Evolutionary conservation across 169 alveolate genomes (phyloP), one percentile per base, ranked within the genome.

Genomic region (Eimeria sp.): DNA sequence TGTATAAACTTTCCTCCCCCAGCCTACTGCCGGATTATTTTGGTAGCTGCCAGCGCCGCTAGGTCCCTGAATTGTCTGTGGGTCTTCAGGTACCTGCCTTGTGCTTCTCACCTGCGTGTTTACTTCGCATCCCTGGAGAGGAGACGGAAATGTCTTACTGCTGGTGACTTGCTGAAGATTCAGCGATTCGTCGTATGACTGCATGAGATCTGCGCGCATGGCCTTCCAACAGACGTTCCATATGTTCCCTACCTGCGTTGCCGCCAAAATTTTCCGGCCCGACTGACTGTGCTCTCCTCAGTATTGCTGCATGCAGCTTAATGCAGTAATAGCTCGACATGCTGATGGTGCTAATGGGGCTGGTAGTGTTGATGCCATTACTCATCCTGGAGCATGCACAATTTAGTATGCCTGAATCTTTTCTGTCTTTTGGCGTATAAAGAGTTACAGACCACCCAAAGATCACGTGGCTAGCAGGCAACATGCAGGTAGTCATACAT

Each of bases 81-180:
- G 58, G 73, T 30, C 47, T 18, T 13, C 11, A 86, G 92, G 80
- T 86, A 86, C 78, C 63, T 57, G 47, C 92, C 92, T 9, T 86
- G 65, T 13, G 34, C 4, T 34, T 58, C 80, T 40, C 80, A 86
- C 78, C 63, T 86, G 45, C 57, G 22, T 61, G 80, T 20, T 40
- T 57, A 30, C 75, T 47, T 86, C 27, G 58, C 25, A 11, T 9
- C 80, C 51, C 82, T 86, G 58, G 92, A 86, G 78, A 86, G 92
- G 43, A 86, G 92, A 70, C 75, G 78, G 6, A 86, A 86, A 49
- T 27, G 63, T 6, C 82, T 86, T 14, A 86, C 65, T 4, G 78
- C 34, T 6, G 80, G 92, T 14, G 92, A 86, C 47, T 20, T 86
- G 40, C 43, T 86, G 63, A 86, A 86, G 78, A 86, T 86, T 34